phyloP scores from a whole-genome alignment of 225 moss, liverwort and hornwort species.

The Physcomitrium patens region DNA sequence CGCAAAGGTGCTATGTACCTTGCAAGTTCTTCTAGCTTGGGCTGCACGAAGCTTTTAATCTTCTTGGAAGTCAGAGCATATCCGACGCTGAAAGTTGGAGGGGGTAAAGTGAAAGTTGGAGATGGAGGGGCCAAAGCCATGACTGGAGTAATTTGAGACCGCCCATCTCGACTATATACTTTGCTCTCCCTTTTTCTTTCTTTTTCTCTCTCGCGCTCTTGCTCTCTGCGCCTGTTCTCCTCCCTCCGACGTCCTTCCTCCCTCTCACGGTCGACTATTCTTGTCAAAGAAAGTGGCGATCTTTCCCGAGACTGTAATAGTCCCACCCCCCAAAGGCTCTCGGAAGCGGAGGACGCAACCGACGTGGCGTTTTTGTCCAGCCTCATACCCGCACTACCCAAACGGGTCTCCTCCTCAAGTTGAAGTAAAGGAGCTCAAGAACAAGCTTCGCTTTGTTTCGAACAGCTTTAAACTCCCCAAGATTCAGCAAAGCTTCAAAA shows the following conservation, averaged over 20 bases:
- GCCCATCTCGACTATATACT: constrained; percentile 39
- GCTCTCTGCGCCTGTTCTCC: constrained; percentile 42
- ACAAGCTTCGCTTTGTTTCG: not conserved
- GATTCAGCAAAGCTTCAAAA: not conserved
- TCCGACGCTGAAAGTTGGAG: constrained; percentile 43
- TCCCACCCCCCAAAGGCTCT: constrained; percentile 58
- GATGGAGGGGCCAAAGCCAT: constrained; percentile 22
- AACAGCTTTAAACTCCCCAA: not conserved
- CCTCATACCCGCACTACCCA: constrained; percentile 49
- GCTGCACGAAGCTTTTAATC: constrained; percentile 49
- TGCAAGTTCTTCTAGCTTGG: constrained; percentile 42
- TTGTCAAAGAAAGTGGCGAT: constrained; percentile 39
- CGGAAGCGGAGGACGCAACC: constrained; percentile 53
- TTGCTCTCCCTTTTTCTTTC: constrained; percentile 52
- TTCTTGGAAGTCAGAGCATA: constrained; percentile 53
- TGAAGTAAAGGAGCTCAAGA: constrained; percentile 7
- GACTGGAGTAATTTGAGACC: constrained; percentile 31
- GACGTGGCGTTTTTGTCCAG: constrained; percentile 49
- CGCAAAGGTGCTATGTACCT: constrained; percentile 30
- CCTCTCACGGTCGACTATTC: constrained; percentile 38
- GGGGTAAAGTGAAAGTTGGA: constrained; percentile 33
- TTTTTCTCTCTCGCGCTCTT: constrained; percentile 42
- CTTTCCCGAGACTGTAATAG: constrained; percentile 46
- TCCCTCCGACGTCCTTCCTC: constrained; percentile 50
- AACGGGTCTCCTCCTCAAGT: not conserved